Evolutionary conservation across 495 filamentous ascomycete genomes (phyloP).

Genomic region (Zalerion maritima): DNA sequence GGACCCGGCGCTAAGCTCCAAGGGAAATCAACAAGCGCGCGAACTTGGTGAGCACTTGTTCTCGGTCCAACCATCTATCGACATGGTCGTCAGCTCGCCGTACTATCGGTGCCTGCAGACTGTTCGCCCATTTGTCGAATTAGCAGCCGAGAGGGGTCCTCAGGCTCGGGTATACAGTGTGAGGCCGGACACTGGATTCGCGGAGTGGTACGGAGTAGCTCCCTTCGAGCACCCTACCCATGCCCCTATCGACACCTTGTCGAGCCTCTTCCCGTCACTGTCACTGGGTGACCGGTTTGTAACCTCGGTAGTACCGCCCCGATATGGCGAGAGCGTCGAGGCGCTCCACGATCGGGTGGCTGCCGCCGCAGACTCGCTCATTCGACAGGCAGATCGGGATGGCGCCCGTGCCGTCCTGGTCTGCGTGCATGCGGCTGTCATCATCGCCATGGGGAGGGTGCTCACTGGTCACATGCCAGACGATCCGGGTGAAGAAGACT

Average conservation of each 20-base stretch:
- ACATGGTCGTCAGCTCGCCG: constrained; percentile 68
- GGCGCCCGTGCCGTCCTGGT: constrained; percentile 54
- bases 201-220: constrained; percentile 82
- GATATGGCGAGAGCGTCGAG: constrained; percentile 59
- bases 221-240: constrained; percentile 74
- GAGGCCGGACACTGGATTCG: constrained; percentile 59
- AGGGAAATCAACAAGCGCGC: constrained; percentile 72
- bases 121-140: constrained; percentile 51
- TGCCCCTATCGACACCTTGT: constrained; percentile 41
- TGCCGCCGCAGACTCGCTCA: constrained; percentile 51
- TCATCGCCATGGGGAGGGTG: constrained; percentile 71
- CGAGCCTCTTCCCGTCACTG: constrained; percentile 46
- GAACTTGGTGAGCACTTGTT: constrained; percentile 56
- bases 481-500: constrained; percentile 57
- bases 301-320: constrained; percentile 47
- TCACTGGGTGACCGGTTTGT: constrained; percentile 35
- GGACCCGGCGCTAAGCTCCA: constrained; percentile 73
- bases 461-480: constrained; percentile 65
- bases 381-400: constrained; percentile 51
- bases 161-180: constrained; percentile 22
- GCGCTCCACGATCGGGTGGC: constrained; percentile 71
- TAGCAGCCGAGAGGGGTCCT: too few relatives aligned
- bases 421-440: constrained; percentile 78
- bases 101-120: constrained; percentile 93
- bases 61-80: constrained; percentile 47